A percentile compares a stretch with the other conserved stretches of the same genome.
Conservation (phyloP, 139 green algal genomes). For the Chara braunii region DNA sequence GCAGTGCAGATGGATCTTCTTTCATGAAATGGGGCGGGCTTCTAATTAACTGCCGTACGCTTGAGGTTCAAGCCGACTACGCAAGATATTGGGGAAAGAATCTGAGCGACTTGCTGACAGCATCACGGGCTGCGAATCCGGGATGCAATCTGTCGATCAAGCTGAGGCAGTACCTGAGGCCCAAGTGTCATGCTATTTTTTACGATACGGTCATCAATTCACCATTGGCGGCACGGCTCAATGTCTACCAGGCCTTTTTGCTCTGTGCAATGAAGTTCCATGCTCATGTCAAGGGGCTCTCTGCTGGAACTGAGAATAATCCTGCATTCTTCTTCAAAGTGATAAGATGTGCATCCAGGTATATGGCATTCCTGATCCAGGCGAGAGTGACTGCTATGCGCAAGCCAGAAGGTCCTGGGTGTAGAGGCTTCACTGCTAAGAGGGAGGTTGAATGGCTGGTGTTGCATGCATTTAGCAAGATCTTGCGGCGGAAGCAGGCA, state of each 20-base stretch:
- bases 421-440: too few relatives aligned
- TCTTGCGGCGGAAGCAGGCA: constrained; percentile 19
- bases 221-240: constrained; percentile 57
- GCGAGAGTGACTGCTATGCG: too few relatives aligned
- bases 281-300: too few relatives aligned
- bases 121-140: constrained; percentile 51
- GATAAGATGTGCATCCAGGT: too few relatives aligned
- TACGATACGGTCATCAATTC: constrained; percentile 75
- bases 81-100: constrained; percentile 33
- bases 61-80: constrained; percentile 84
- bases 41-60: constrained; percentile 59
- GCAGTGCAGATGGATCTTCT: constrained; percentile 18
- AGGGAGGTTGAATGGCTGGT: constrained; percentile 17
- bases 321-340: too few relatives aligned
- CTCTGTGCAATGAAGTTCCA: constrained; percentile 41
- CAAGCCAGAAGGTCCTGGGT: too few relatives aligned
- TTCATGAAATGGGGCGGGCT: constrained; percentile 84
- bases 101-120: constrained; percentile 54
- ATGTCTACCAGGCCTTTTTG: constrained; percentile 55
- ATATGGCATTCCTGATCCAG: too few relatives aligned
- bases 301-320: too few relatives aligned
- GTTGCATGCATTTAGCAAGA: neutral
- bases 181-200: constrained; percentile 77
- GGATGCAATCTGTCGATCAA: constrained; percentile 30
- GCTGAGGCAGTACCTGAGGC: constrained; percentile 70